Conservation (phyloP, 371 early-diverging fungal species). For the Mycotypha africana region DNA sequence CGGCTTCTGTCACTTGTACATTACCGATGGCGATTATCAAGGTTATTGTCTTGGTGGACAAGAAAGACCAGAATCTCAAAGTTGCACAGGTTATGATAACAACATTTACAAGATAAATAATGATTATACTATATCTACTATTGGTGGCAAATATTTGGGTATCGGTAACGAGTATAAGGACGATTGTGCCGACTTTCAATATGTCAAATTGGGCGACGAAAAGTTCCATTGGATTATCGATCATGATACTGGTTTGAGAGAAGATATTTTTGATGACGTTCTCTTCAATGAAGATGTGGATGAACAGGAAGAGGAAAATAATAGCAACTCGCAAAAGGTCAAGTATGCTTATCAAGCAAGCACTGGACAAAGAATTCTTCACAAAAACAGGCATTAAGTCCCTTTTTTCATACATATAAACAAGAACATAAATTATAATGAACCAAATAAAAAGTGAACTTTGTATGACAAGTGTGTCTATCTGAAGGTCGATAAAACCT, state of each 20-base stretch:
- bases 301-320: too few species aligned
- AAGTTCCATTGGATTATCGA: constrained; percentile 9
- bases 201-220: constrained; percentile 4
- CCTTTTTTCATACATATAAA: too few species aligned
- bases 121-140: constrained; percentile 4
- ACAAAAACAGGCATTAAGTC: too few species aligned
- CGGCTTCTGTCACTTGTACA: constrained; percentile 4
- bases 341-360: too few species aligned
- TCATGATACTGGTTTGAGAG: background rate
- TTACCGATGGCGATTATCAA: constrained; percentile 7
- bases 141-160: constrained; percentile 3
- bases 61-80: constrained; percentile 5
- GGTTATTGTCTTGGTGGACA: constrained; percentile 8
- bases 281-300: too few species aligned
- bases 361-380: too few species aligned
- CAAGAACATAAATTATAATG: too few species aligned
- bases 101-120: constrained; percentile 6
- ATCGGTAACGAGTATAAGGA: constrained; percentile 5
- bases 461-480: too few species aligned
- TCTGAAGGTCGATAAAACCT: too few species aligned
- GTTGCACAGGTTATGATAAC: constrained; percentile 5
- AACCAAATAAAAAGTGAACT: too few species aligned
- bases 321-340: too few species aligned
- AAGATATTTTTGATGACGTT: too few species aligned
- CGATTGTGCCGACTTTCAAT: constrained; percentile 2